A percentile compares a stretch with the other conserved stretches of the same genome.
phyloP scores from a whole-genome alignment of 192 early-diverging fungal genomes.

The Thoreauomyces humboldtii region DNA sequence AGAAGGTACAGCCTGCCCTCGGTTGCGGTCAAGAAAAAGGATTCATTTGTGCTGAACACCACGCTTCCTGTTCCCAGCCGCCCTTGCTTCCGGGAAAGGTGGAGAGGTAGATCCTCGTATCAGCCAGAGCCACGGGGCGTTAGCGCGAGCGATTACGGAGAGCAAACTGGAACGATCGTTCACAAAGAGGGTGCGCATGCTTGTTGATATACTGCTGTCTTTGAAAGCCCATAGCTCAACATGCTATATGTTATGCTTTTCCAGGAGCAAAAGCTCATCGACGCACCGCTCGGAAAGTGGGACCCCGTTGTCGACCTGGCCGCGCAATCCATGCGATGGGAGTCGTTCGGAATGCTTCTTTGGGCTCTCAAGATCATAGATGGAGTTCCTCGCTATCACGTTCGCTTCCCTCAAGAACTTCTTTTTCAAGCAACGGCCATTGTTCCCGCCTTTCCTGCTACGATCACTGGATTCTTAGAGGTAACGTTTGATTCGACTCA shows the following conservation, averaged over 20 bases:
- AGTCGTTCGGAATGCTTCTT: conserved; percentile 45
- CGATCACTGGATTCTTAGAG: conserved; percentile 51
- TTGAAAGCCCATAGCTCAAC: neutral
- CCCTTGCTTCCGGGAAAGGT: neutral
- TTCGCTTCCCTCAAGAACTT: conserved; percentile 48
- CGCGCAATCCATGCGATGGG: conserved; percentile 2
- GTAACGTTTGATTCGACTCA: neutral
- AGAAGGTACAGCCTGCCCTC: conserved; percentile 47
- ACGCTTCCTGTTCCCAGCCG: neutral
- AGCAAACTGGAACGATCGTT: conserved; percentile 35
- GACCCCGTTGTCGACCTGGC: conserved; percentile 22
- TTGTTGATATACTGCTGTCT: neutral
- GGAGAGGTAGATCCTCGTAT: conserved; percentile 8
- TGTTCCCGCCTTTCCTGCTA: conserved; percentile 53
- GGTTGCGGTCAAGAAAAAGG: too few relatives aligned
- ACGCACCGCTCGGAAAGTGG: conserved; percentile 48
- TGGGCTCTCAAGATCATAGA: conserved; percentile 53
- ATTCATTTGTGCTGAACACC: too few relatives aligned
- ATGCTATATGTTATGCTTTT: neutral
- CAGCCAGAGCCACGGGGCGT: conserved; percentile 4
- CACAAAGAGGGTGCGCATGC: neutral
- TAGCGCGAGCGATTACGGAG: conserved; percentile 30
- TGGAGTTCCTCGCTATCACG: conserved; percentile 51
- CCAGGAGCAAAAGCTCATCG: conserved; percentile 45
- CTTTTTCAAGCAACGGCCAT: conserved; percentile 57